These are phyloP conservation scores for Orychophragmus violaceus DNA, from an alignment of 345 rosid genomes.

Conservation along the genomic window DNA sequence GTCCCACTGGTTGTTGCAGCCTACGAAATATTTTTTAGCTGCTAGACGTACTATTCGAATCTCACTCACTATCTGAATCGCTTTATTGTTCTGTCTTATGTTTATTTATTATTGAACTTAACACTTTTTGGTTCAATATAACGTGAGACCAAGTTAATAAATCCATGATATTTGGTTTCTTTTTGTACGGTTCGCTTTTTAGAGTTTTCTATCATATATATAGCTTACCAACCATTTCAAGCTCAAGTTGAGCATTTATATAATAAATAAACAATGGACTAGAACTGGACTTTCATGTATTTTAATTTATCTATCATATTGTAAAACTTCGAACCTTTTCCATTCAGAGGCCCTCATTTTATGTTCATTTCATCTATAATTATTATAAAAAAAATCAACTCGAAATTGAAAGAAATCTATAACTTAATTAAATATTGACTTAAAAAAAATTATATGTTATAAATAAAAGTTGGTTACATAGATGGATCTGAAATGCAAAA, in stretches of 20 bases:
- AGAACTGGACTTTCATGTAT: neutral
- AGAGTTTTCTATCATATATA: neutral
- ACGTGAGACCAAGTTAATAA: conserved; percentile 1
- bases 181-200: conserved; percentile 12
- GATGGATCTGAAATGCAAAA: no score
- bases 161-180: conserved; percentile 17
- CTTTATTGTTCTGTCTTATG: neutral
- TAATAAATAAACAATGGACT: neutral
- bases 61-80: conserved; percentile 21
- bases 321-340: neutral
- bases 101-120: neutral
- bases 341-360: no score
- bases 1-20: conserved; percentile 12
- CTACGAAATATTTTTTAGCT: conserved; percentile 4
- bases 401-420: no score
- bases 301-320: neutral
- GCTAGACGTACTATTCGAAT: conserved; percentile 10
- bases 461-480: no score
- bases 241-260: conserved; percentile 7
- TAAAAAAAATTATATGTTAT: no score
- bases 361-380: no score
- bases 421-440: no score
- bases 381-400: no score
- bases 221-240: conserved; percentile 13
- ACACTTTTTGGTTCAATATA: conserved; percentile 23